These are phyloP conservation scores for Beauveria varroae DNA, from an alignment of 2,329 filamentous ascomycete genomes.

Conservation along the genomic window DNA sequence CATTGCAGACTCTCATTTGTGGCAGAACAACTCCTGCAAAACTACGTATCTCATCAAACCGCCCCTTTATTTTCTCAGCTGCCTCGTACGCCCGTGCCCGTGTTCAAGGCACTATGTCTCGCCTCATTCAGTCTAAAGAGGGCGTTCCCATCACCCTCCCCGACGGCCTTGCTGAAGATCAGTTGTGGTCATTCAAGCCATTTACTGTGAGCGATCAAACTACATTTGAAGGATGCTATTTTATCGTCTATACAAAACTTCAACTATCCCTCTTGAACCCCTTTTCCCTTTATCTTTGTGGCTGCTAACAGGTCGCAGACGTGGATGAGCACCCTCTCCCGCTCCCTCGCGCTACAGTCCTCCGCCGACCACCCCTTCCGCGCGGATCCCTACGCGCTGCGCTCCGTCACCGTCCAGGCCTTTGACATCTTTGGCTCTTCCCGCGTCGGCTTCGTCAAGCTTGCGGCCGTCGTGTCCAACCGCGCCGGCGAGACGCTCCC, in stretches of 20 bases:
- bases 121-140: constrained; percentile 12
- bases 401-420: constrained; percentile 43
- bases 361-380: constrained; percentile 44
- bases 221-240: neutral
- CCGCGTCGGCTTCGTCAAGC: constrained; percentile 50
- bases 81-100: neutral
- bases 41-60: neutral
- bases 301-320: constrained; percentile 24
- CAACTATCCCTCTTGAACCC: neutral
- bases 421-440: constrained; percentile 42
- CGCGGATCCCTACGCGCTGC: constrained; percentile 43
- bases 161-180: constrained; percentile 34
- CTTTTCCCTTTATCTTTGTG: neutral
- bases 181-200: constrained; percentile 39
- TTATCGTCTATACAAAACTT: neutral
- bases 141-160: constrained; percentile 36
- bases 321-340: constrained; percentile 41
- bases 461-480: constrained; percentile 42
- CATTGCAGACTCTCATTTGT: neutral
- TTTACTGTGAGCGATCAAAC: constrained; percentile 36
- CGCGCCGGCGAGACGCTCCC: constrained; percentile 41
- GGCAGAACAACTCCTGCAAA: neutral
- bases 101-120: neutral
- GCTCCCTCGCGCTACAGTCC: constrained; percentile 39
- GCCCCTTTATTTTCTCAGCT: neutral